phyloP scores from a whole-genome alignment of 495 filamentous ascomycete species.

The Aspergillus steynii region DNA sequence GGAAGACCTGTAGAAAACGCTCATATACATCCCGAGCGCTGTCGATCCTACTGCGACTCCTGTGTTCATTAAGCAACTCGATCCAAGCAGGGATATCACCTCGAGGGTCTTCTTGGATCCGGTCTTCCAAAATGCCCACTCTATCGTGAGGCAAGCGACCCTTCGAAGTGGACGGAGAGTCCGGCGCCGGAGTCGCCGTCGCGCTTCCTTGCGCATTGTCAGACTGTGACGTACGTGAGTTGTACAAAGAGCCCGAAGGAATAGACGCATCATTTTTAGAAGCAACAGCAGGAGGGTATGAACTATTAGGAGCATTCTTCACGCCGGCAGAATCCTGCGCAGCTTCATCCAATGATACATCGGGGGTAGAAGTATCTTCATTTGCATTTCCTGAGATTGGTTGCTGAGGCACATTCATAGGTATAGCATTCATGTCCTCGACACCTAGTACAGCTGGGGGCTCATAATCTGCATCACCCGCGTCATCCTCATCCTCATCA shows the following conservation, averaged over 20 bases:
- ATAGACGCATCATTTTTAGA: conserved; percentile 48
- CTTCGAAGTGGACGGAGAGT: conserved; percentile 45
- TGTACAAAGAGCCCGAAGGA: conserved; percentile 43
- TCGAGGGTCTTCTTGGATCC: conserved; percentile 85
- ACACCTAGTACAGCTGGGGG: conserved; percentile 51
- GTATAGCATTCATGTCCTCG: conserved; percentile 48
- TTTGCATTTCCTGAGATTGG: conserved; percentile 57
- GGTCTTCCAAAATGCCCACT: conserved; percentile 83
- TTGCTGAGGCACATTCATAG: conserved; percentile 47
- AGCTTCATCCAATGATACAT: conserved; percentile 59
- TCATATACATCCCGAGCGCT: conserved; percentile 81
- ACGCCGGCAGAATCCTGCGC: conserved; percentile 54
- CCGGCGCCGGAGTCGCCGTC: conserved; percentile 38
- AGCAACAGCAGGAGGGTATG: conserved; percentile 50
- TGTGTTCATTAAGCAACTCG: conserved; percentile 80
- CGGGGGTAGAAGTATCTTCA: conserved; percentile 57
- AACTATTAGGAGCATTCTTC: conserved; percentile 54
- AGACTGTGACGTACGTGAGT: conserved; percentile 38
- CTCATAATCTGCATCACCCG: conserved; percentile 57
- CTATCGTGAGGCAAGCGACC: conserved; percentile 72
- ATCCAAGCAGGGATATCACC: conserved; percentile 92
- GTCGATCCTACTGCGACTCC: conserved; percentile 75
- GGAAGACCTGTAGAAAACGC: conserved; percentile 82
- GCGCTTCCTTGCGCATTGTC: conserved; percentile 41
- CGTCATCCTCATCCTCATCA: conserved; percentile 59